Conservation (phyloP, 306 rosid genomes). For the Medicago arabica region DNA sequence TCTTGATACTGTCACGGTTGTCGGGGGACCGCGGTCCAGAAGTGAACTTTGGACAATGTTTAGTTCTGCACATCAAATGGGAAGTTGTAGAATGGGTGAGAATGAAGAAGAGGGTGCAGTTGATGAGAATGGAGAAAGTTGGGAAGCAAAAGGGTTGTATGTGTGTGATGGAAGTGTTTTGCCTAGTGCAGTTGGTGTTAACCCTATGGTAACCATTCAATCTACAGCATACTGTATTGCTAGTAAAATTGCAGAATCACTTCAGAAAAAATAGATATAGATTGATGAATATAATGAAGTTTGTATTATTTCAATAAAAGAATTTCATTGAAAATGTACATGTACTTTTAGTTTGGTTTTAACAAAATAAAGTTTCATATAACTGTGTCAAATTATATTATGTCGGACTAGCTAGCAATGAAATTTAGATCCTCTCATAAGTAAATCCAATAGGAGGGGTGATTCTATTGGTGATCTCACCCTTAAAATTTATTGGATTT, state of each 20-base stretch:
- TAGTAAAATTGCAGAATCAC: conserved; percentile 67
- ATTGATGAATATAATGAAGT: background rate
- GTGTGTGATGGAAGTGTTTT: conserved; percentile 92
- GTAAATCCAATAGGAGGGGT: too few relatives aligned
- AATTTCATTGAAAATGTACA: background rate
- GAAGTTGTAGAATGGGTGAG: conserved; percentile 80
- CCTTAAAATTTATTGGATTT: too few relatives aligned
- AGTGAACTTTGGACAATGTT: conserved; percentile 67
- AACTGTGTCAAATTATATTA: background rate
- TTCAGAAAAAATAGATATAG: conserved; percentile 37
- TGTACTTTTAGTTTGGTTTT: background rate
- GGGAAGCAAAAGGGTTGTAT: conserved; percentile 89
- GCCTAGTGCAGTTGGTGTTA: conserved; percentile 85
- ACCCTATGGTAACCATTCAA: conserved; percentile 94
- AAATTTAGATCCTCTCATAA: too few relatives aligned
- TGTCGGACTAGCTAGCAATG: background rate
- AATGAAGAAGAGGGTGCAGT: conserved; percentile 73
- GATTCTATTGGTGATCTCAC: too few relatives aligned
- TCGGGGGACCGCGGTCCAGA: conserved; percentile 69
- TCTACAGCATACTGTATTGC: conserved; percentile 88
- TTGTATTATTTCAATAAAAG: background rate
- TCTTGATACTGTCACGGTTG: conserved; percentile 59
- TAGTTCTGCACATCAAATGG: conserved; percentile 80
- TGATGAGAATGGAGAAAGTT: conserved; percentile 82
- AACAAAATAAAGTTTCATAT: conserved; percentile 13